Conservation (phyloP, 1,284 basidiomycete species). For the Cutaneotrichosporon dermatis region DNA sequence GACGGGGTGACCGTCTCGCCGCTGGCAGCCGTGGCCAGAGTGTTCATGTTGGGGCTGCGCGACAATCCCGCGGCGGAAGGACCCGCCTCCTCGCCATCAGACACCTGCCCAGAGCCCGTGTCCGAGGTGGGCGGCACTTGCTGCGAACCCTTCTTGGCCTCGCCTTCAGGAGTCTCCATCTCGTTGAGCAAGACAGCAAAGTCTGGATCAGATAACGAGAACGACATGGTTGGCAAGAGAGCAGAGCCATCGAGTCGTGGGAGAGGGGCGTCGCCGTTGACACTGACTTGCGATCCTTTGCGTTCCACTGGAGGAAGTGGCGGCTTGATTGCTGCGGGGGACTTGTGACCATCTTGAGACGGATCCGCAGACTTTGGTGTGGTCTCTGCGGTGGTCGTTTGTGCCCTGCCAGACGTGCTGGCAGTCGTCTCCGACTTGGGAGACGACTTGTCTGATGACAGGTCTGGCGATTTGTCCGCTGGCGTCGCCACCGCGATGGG, state of each 20-base stretch:
- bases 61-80: slow-evolving; percentile 8
- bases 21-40: slow-evolving; percentile 16
- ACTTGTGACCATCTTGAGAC: slow-evolving; percentile 3
- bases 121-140: background rate
- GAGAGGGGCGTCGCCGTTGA: slow-evolving; percentile 1
- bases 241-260: slow-evolving; percentile 43
- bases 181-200: slow-evolving; percentile 47
- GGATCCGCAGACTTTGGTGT: background rate
- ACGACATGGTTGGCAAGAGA: slow-evolving; percentile 45
- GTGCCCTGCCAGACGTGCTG: background rate
- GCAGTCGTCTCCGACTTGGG: slow-evolving; percentile 1
- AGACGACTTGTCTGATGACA: slow-evolving; percentile 4
- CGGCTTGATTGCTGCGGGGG: background rate
- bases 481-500: background rate
- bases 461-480: background rate
- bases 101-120: background rate
- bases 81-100: background rate
- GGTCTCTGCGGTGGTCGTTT: background rate
- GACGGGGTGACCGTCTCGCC: slow-evolving; percentile 11
- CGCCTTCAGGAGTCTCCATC: slow-evolving; percentile 21
- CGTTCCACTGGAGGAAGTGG: background rate
- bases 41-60: slow-evolving; percentile 25
- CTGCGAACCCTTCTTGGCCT: background rate
- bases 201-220: slow-evolving; percentile 49
- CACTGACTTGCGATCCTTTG: background rate